Conservation (phyloP, 2,329 filamentous ascomycete species). For the Fusarium phyllophilum region DNA sequence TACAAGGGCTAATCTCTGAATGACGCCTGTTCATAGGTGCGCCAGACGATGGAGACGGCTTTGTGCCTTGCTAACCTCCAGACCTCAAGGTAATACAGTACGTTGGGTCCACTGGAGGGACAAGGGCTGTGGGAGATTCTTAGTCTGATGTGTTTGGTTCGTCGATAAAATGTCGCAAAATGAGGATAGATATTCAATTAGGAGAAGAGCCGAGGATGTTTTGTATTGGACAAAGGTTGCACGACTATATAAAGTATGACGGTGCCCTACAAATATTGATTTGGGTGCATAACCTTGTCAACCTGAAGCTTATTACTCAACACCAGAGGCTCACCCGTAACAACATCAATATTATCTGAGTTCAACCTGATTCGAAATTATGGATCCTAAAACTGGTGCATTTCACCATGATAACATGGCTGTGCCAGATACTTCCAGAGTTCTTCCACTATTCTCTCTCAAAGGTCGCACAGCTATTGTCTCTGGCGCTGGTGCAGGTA, state of each 20-base stretch:
- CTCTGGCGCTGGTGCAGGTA: constrained; percentile 73
- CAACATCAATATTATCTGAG: background rate
- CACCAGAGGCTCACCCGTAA: background rate
- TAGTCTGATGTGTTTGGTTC: constrained; percentile 19
- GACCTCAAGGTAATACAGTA: background rate
- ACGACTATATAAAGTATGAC: constrained; percentile 22
- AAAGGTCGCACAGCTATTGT: constrained; percentile 77
- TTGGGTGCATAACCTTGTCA: constrained; percentile 7
- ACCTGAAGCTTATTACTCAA: background rate
- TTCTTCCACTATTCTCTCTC: constrained; percentile 75
- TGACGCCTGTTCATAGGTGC: constrained; percentile 26
- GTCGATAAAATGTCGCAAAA: constrained; percentile 35
- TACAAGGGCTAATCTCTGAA: constrained; percentile 26
- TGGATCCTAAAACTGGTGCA: constrained; percentile 57
- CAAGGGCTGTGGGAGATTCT: constrained; percentile 21
- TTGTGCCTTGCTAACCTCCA: constrained; percentile 26
- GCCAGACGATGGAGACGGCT: constrained; percentile 26
- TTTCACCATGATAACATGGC: constrained; percentile 69
- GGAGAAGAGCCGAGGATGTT: constrained; percentile 11
- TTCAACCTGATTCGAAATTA: constrained; percentile 44
- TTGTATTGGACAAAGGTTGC: constrained; percentile 5
- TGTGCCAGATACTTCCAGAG: constrained; percentile 57
- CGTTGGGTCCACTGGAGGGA: constrained; percentile 21
- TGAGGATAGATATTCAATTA: constrained; percentile 9
- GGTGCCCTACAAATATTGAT: background rate